Evolutionary conservation across 306 rosid genomes (phyloP).

Genomic region (Lathyrus tuberosus): DNA sequence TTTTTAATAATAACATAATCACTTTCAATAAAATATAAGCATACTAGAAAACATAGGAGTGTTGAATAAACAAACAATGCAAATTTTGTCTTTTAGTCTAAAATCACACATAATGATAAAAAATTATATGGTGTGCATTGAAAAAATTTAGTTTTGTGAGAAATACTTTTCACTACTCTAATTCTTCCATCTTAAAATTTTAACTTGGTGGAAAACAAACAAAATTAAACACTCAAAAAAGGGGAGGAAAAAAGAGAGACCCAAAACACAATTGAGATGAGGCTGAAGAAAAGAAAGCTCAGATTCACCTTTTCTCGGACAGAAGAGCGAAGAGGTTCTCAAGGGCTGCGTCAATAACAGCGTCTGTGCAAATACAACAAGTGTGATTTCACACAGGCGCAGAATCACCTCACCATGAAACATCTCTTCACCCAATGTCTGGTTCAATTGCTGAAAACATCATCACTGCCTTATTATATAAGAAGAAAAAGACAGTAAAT

Average conservation of each 20-base stretch:
- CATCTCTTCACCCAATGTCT: too few species aligned
- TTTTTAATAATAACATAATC: too few species aligned
- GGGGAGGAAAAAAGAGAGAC: neutral
- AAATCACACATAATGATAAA: too few species aligned
- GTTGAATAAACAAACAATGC: too few species aligned
- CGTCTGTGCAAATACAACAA: conserved; percentile 13
- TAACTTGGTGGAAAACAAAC: neutral
- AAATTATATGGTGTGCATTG: too few species aligned
- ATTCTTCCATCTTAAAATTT: neutral
- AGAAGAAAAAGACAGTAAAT: too few species aligned
- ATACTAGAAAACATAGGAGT: too few species aligned
- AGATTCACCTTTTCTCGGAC: conserved; percentile 43
- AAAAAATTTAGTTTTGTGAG: neutral
- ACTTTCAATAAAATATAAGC: too few species aligned
- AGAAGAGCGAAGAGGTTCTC: neutral
- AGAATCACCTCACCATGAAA: conserved; percentile 10
- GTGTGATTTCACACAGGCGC: too few species aligned
- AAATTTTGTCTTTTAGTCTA: too few species aligned
- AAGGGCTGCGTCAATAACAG: conserved; percentile 37
- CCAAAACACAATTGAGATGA: neutral
- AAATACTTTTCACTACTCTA: neutral
- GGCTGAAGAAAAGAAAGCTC: conserved; percentile 34
- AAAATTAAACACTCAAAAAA: neutral
- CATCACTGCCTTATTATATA: conserved; percentile 37
- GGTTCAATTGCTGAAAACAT: neutral